A percentile compares a stretch with the other conserved stretches of the same genome.
Conservation (phyloP, 164 flowering plant genomes). For the Tetrastigma voinierianum region DNA sequence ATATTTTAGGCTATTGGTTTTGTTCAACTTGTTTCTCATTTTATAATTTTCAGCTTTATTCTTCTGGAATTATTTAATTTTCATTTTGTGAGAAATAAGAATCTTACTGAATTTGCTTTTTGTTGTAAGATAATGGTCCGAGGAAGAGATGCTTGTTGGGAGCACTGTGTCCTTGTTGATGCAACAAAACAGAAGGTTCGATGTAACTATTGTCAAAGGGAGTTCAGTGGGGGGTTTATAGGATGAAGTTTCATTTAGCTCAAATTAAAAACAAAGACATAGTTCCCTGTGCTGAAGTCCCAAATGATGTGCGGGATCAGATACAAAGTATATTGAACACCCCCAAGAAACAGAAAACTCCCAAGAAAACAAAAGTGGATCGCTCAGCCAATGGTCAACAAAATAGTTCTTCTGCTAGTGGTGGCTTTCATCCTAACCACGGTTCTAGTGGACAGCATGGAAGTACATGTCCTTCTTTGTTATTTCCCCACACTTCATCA, state of each 20-base stretch:
- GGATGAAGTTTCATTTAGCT: conserved; percentile 79
- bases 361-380: conserved; percentile 50
- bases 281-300: conserved; percentile 67
- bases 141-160: conserved; percentile 84
- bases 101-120: conserved; percentile 3
- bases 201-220: conserved; percentile 69
- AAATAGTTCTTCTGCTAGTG: conserved; percentile 71
- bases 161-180: conserved; percentile 74
- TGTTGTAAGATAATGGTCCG: conserved; percentile 57
- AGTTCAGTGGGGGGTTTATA: conserved; percentile 76
- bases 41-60: no score
- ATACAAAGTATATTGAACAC: conserved; percentile 49
- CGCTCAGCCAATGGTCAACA: conserved; percentile 41
- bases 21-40: no score
- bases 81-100: no score
- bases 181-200: conserved; percentile 69
- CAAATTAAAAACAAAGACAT: conserved; percentile 74
- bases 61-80: no score
- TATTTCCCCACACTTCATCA: conserved; percentile 47
- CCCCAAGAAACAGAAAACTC: conserved; percentile 57
- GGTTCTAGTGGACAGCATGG: conserved; percentile 59
- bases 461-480: conserved; percentile 57
- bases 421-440: conserved; percentile 48
- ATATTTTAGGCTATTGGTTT: no score
- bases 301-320: conserved; percentile 53